These are phyloP conservation scores for Acanthamoeba quina DNA, from an alignment of 208 protist genomes.

Conservation along the genomic window DNA sequence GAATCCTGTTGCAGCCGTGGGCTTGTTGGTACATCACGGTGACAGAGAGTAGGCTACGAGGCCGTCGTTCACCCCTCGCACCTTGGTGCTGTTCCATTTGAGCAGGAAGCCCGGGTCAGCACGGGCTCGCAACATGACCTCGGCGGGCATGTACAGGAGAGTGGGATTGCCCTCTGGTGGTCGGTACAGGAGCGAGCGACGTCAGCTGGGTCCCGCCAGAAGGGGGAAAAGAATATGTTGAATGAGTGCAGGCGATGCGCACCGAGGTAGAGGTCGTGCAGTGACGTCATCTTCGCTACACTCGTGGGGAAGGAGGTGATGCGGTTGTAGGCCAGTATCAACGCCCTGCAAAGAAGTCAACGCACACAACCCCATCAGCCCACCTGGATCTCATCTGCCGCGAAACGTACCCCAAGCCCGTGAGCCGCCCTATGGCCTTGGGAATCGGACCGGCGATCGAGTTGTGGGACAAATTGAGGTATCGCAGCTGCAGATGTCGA, in stretches of 20 bases:
- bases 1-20: neutral
- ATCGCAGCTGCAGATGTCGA: neutral
- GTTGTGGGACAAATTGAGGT: neutral
- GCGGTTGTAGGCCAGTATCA: conserved; percentile 22
- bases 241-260: neutral
- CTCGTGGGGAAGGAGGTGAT: conserved; percentile 30
- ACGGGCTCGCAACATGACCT: neutral
- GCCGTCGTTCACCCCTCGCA: neutral
- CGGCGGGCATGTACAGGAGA: conserved; percentile 1
- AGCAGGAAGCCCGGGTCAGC: conserved; percentile 2
- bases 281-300: neutral
- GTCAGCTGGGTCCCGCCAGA: neutral
- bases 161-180: conserved; percentile 14
- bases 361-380: neutral
- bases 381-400: no score
- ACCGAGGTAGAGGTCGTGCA: conserved; percentile 1
- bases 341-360: neutral
- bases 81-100: conserved; percentile 42
- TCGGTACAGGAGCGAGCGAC: no score
- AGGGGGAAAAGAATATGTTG: no score
- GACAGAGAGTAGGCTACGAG: neutral
- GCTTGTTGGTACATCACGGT: neutral
- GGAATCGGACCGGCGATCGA: neutral
- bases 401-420: neutral
- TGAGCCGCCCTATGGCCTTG: neutral